Percentiles rank a stretch among this genome's conserved stretches.
phyloP scores from a whole-genome alignment of 2,329 filamentous ascomycete genomes.

The Xylaria hypoxylon region DNA sequence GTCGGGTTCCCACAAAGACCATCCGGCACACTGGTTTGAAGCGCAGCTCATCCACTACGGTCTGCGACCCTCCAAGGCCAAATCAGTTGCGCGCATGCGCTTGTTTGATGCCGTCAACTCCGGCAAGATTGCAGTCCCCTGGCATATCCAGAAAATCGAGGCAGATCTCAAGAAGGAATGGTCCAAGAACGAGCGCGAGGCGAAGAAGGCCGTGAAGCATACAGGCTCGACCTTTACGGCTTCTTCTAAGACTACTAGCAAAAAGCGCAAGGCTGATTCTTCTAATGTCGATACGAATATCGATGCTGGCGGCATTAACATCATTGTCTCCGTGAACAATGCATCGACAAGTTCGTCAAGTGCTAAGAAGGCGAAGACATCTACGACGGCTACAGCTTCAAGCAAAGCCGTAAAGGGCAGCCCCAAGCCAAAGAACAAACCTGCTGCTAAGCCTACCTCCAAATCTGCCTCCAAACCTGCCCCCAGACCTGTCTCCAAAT shows the following conservation, averaged over 20 bases:
- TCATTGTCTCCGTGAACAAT: slow-evolving; percentile 45
- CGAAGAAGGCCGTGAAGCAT: slow-evolving; percentile 53
- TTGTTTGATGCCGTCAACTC: slow-evolving; percentile 67
- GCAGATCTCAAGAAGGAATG: slow-evolving; percentile 68
- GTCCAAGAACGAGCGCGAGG: slow-evolving; percentile 61
- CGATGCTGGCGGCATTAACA: slow-evolving; percentile 46
- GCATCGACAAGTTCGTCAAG: slow-evolving; percentile 35
- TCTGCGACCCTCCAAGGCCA: slow-evolving; percentile 65
- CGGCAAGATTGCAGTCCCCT: slow-evolving; percentile 61
- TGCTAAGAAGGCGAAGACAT: slow-evolving; percentile 47
- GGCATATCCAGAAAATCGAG: slow-evolving; percentile 62
- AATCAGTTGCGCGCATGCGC: slow-evolving; percentile 67
- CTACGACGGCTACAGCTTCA: slow-evolving; percentile 31
- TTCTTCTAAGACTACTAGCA: slow-evolving; percentile 34
- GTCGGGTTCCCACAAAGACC: slow-evolving; percentile 57
- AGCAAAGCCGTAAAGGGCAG: slow-evolving; percentile 36
- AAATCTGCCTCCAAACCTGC: slow-evolving; percentile 9
- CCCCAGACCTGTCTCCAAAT: not conserved
- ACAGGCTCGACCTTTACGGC: not conserved
- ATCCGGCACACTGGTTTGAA: slow-evolving; percentile 70
- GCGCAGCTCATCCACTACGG: slow-evolving; percentile 73
- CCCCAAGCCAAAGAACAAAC: slow-evolving; percentile 22
- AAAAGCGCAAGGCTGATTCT: slow-evolving; percentile 52
- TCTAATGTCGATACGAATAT: slow-evolving; percentile 44
- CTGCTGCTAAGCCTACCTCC: slow-evolving; percentile 11